These are phyloP conservation scores for Luffa aegyptiaca DNA, from an alignment of 306 rosid species.

Conservation along the genomic window DNA sequence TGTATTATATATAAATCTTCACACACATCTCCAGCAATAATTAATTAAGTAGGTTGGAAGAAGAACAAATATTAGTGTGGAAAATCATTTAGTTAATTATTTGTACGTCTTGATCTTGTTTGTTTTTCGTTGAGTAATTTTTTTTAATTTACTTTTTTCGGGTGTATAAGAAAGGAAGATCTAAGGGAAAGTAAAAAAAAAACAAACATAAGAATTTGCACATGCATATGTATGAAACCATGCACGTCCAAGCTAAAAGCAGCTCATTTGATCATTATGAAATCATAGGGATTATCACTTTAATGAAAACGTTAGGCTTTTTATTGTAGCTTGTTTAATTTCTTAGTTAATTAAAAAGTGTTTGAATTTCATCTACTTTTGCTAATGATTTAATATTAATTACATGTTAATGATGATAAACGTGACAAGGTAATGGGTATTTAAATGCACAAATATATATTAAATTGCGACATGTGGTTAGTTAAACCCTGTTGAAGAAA, in stretches of 20 bases:
- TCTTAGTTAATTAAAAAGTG: neutral
- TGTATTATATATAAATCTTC: neutral
- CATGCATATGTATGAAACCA: neutral
- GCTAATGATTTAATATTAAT: neutral
- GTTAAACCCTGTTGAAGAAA: neutral
- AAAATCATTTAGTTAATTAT: neutral
- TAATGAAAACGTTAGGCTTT: neutral
- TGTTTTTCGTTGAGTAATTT: neutral
- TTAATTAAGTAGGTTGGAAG: neutral
- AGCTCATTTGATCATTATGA: neutral
- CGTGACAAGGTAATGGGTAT: neutral
- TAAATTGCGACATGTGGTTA: neutral
- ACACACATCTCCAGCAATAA: constrained; percentile 2
- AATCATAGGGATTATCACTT: neutral
- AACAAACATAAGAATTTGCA: neutral
- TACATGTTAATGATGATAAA: neutral
- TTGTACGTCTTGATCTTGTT: neutral
- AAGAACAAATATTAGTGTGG: constrained; percentile 6
- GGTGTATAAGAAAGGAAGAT: neutral
- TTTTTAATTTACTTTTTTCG: neutral
- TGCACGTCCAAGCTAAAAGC: constrained; percentile 6
- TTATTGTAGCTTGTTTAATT: neutral
- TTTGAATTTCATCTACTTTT: neutral
- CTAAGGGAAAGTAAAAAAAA: neutral
- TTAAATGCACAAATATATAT: neutral